Percentiles rank a stretch among this genome's conserved stretches.
These are phyloP conservation scores for Allium sativum DNA, from an alignment of 106 monocot genomes.

Conservation along the genomic window DNA sequence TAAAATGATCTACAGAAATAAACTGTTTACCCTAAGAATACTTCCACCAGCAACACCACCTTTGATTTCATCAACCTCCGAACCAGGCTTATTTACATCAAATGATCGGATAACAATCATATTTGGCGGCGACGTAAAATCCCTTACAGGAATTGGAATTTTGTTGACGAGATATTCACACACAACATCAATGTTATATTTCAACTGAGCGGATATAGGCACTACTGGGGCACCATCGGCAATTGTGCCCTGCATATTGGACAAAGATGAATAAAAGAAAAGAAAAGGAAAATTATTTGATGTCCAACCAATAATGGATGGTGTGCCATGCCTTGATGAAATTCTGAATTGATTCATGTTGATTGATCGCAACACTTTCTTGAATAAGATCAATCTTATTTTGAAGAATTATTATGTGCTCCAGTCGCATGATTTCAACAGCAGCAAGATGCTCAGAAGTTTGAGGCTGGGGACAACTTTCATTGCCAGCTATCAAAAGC, in stretches of 20 bases:
- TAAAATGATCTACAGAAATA: background rate
- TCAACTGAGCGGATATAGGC: constrained; percentile 87
- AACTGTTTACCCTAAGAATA: constrained; percentile 55
- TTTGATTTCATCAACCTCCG: constrained; percentile 92
- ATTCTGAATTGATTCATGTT: constrained; percentile 82
- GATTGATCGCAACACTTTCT: constrained; percentile 91
- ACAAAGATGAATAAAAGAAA: background rate
- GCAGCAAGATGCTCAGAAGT: constrained; percentile 96
- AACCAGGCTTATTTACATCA: constrained; percentile 97
- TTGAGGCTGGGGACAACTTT: constrained; percentile 96
- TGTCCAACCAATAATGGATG: background rate
- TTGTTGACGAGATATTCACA: constrained; percentile 90
- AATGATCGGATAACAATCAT: constrained; percentile 98
- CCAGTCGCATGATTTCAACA: constrained; percentile 90
- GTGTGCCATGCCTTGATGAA: constrained; percentile 63
- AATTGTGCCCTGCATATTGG: constrained; percentile 64
- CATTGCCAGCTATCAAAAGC: constrained; percentile 89
- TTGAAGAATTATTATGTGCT: constrained; percentile 84
- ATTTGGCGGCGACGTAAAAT: constrained; percentile 73
- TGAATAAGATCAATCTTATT: constrained; percentile 98
- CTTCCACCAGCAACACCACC: constrained; percentile 88
- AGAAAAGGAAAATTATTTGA: background rate
- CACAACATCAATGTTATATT: constrained; percentile 94
- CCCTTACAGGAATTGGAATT: constrained; percentile 77
- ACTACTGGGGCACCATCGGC: constrained; percentile 90